Evolutionary conservation across 2,329 filamentous ascomycete genomes (phyloP).

Genomic region (Cladosporium sp.): DNA sequence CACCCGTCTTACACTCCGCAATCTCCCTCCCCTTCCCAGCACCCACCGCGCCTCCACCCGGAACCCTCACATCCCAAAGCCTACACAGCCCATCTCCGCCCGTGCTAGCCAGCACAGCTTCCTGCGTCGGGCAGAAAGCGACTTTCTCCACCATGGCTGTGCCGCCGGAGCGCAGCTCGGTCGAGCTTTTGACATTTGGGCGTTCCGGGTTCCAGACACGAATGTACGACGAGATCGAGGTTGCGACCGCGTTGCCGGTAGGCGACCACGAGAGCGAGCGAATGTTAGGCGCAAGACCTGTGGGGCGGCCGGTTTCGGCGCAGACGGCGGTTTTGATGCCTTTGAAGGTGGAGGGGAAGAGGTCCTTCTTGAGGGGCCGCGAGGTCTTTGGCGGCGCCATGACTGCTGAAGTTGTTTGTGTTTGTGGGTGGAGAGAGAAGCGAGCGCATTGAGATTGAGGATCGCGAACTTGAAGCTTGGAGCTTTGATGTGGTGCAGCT

Average conservation of each 20-base stretch:
- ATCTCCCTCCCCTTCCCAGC: conserved; percentile 35
- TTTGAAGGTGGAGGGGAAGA: conserved; percentile 64
- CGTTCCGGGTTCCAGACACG: conserved; percentile 81
- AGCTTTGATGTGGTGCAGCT: not conserved
- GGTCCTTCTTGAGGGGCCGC: conserved; percentile 63
- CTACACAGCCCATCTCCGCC: conserved; percentile 70
- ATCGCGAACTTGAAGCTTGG: not conserved
- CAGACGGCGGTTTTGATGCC: conserved; percentile 69
- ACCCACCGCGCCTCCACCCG: conserved; percentile 44
- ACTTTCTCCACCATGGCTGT: conserved; percentile 62
- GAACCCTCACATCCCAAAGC: conserved; percentile 70
- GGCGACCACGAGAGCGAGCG: conserved; percentile 75
- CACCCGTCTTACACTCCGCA: conserved; percentile 55
- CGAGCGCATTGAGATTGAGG: conserved; percentile 5
- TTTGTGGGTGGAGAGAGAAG: not conserved
- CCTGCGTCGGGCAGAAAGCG: conserved; percentile 71
- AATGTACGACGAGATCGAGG: conserved; percentile 66
- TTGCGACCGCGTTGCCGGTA: conserved; percentile 76
- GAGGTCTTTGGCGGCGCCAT: conserved; percentile 43
- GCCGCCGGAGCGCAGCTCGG: conserved; percentile 57
- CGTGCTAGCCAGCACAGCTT: conserved; percentile 71
- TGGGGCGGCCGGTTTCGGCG: conserved; percentile 35
- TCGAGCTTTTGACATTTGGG: conserved; percentile 67
- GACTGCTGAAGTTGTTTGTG: not conserved
- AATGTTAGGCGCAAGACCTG: conserved; percentile 28